Percentiles rank a stretch among this genome's conserved stretches.
Conservation (phyloP, 2,329 filamentous ascomycete species). For the Nothophaeocryptopus gaeumannii region DNA sequence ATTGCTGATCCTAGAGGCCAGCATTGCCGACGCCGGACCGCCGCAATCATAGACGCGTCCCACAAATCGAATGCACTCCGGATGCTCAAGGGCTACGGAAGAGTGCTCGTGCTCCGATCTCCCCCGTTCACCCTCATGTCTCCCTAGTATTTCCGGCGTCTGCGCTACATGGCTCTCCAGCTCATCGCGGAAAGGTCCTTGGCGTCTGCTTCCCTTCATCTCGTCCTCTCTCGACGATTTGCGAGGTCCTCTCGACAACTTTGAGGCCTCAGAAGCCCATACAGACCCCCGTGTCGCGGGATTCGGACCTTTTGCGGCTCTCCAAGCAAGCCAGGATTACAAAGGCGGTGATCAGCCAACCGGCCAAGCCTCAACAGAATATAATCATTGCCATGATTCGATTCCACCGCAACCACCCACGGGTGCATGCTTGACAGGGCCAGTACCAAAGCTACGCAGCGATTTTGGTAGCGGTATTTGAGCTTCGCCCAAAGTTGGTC, state of each 20-base stretch:
- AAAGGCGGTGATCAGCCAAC: neutral
- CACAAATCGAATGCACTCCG: slow-evolving; percentile 1
- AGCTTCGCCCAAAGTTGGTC: no score
- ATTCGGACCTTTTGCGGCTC: slow-evolving; percentile 12
- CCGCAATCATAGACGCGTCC: neutral
- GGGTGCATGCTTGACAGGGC: no score
- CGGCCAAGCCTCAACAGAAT: slow-evolving; percentile 9
- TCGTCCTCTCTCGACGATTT: neutral
- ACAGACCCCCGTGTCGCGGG: neutral
- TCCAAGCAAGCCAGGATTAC: slow-evolving; percentile 1
- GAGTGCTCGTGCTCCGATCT: slow-evolving; percentile 1
- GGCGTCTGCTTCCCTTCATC: slow-evolving; percentile 3
- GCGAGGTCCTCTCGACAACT: no score
- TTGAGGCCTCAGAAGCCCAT: neutral
- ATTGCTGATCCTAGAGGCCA: slow-evolving; percentile 6
- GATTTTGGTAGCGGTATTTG: no score
- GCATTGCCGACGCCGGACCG: slow-evolving; percentile 2
- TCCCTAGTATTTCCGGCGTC: slow-evolving; percentile 3
- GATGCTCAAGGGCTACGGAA: neutral
- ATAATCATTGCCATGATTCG: slow-evolving; percentile 2
- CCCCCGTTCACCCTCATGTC: slow-evolving; percentile 3
- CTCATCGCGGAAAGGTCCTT: slow-evolving; percentile 3
- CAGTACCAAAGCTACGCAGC: no score
- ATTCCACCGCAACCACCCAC: neutral
- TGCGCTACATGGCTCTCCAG: slow-evolving; percentile 6